Conservation (phyloP, 2,329 filamentous ascomycete species). For the Blastomyces parvus region DNA sequence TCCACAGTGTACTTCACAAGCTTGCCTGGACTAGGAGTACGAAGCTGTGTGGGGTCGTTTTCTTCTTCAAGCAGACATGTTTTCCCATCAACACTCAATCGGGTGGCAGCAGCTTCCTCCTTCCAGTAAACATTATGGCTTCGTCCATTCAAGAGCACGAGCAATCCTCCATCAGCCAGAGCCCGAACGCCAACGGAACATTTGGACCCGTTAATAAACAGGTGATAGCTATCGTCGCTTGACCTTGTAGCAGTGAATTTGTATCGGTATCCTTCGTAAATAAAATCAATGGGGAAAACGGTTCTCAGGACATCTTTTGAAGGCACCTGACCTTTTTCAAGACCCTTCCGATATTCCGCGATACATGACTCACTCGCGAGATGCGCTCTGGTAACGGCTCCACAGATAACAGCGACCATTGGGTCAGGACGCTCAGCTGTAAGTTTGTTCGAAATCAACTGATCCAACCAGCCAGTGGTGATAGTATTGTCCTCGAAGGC, state of each 20-base stretch:
- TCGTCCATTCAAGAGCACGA: constrained; percentile 81
- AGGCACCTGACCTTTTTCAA: constrained; percentile 96
- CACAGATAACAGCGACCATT: constrained; percentile 87
- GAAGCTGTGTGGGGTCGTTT: constrained; percentile 95
- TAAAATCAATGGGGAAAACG: constrained; percentile 95
- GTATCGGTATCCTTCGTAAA: constrained; percentile 92
- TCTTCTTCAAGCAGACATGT: constrained; percentile 96
- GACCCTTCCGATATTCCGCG: constrained; percentile 71
- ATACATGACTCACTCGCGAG: constrained; percentile 86
- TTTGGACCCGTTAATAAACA: constrained; percentile 98
- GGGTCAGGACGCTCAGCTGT: constrained; percentile 92
- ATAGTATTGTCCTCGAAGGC: constrained; percentile 99
- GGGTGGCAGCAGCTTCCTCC: constrained; percentile 91
- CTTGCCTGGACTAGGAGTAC: constrained; percentile 91
- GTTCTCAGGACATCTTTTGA: constrained; percentile 96
- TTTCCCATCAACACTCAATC: constrained; percentile 94
- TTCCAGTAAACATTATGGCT: constrained; percentile 99
- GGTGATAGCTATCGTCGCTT: constrained; percentile 84
- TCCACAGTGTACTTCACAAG: constrained; percentile 96
- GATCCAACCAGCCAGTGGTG: constrained; percentile 95
- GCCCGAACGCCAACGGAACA: constrained; percentile 87
- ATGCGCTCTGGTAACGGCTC: constrained; percentile 90
- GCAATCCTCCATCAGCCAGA: constrained; percentile 83
- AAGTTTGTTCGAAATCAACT: constrained; percentile 95
- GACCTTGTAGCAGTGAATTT: constrained; percentile 96